Base-by-base conservation (phyloP, 257 asterid species). In the Cinchona pubescens region DNA sequence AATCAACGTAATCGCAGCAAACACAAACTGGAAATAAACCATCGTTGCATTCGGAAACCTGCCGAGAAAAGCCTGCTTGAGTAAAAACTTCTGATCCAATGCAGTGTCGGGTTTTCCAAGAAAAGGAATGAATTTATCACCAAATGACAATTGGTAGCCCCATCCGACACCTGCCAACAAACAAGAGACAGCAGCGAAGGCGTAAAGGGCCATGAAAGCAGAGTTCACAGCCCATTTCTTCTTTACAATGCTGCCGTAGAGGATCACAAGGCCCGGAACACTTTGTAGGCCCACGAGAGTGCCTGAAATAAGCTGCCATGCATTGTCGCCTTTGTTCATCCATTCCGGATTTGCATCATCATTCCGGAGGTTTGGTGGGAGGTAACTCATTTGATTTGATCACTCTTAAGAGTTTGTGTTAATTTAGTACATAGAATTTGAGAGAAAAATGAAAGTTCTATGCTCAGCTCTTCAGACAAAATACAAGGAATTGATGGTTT, bases 171-270 rank as follows among this genome's bases (percentile, higher is more conserved):
- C n/a, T n/a, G n/a, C 97, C 97, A 92, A 71, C 97, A 92, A 37
- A 92, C 75, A 40, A 92, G 64, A n/a, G 18, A 90, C 96, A 0
- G 93, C 94, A 0, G 94, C 94, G 64, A 92, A 92, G 64, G 96
- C 94, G 67, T 92, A 92, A 14, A 90, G 85, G 55, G 94, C 97
- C 96, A 92, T 92, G 84, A 92, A 90, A 1, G 91, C 90, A 4
- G 97, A 91, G 83, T 91, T 91, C 30, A 88, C 88, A 1, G 97
- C 96, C 97, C 96, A 91, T 73, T 91, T 91, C 91, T 91, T 91
- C 83, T 91, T 91, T 23, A 91, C 96, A 0, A 90, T 90, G 89
- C 96, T 88, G 51, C 96, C 96, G 64, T 91, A 91, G 37, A 90
- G 85, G 76, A 91, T 90, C 0, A 90, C 90, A 0, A 88, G 90